Conservation (phyloP, 2,329 filamentous ascomycete genomes). For the Geosmithia flava region DNA sequence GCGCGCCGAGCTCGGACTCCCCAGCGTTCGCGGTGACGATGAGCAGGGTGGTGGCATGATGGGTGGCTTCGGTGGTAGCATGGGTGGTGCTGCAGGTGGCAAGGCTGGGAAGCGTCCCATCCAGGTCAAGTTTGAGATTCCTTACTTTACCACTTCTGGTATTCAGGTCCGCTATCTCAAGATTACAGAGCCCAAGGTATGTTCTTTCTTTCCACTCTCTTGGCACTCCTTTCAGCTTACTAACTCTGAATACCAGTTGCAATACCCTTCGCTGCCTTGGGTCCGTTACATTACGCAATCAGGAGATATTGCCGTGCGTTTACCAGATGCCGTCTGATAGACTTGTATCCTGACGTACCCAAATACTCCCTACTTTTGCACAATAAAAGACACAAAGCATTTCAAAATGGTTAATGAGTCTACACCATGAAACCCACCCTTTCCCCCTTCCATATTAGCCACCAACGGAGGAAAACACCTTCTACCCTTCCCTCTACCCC, state of each 20-base stretch:
- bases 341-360: not conserved
- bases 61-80: slow-evolving; percentile 89
- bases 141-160: slow-evolving; percentile 99
- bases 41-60: slow-evolving; percentile 97
- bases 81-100: slow-evolving; percentile 75
- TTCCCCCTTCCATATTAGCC: not conserved
- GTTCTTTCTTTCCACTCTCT: slow-evolving; percentile 13
- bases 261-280: slow-evolving; percentile 97
- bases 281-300: slow-evolving; percentile 98
- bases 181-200: slow-evolving; percentile 97
- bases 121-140: slow-evolving; percentile 98
- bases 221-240: slow-evolving; percentile 1
- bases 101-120: slow-evolving; percentile 92
- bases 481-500: not conserved
- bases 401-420: not conserved
- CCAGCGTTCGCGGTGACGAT: slow-evolving; percentile 88
- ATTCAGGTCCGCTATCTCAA: slow-evolving; percentile 98
- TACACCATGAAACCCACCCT: not conserved
- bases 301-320: slow-evolving; percentile 85
- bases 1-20: slow-evolving; percentile 89
- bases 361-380: not conserved
- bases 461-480: not conserved
- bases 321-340: slow-evolving; percentile 73
- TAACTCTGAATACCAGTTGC: slow-evolving; percentile 45
- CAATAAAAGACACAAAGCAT: not conserved